These are phyloP conservation scores for Mycena metata DNA, from an alignment of 768 basidiomycete genomes.

Conservation along the genomic window DNA sequence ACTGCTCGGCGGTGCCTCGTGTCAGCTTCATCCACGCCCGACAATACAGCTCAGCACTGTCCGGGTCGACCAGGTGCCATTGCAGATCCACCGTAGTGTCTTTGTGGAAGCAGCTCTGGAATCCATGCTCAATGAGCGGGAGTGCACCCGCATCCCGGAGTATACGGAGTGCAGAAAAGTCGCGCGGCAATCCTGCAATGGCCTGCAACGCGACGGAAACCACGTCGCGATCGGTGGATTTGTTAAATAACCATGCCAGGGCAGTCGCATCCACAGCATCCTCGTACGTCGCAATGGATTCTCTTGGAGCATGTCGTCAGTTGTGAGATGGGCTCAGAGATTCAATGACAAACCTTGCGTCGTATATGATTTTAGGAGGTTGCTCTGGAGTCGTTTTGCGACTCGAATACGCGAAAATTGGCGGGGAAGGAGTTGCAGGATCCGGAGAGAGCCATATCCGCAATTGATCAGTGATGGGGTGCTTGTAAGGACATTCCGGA, in stretches of 20 bases:
- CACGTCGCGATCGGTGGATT: slow-evolving; percentile 50
- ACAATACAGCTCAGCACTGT: slow-evolving; percentile 54
- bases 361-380: slow-evolving; percentile 13
- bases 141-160: slow-evolving; percentile 54
- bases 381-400: neutral
- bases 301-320: slow-evolving; percentile 1
- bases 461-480: slow-evolving; percentile 55
- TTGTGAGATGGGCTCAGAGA: neutral
- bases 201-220: slow-evolving; percentile 50
- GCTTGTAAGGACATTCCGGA: slow-evolving; percentile 57
- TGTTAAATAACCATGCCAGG: slow-evolving; percentile 54
- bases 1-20: slow-evolving; percentile 50
- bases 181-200: slow-evolving; percentile 54
- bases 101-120: slow-evolving; percentile 54
- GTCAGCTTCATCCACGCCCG: slow-evolving; percentile 58
- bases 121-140: slow-evolving; percentile 50
- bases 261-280: slow-evolving; percentile 54
- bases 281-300: slow-evolving; percentile 35
- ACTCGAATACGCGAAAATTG: slow-evolving; percentile 13
- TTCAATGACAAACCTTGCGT: slow-evolving; percentile 24
- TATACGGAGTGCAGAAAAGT: slow-evolving; percentile 53
- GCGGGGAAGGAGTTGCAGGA: neutral
- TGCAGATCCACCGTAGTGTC: slow-evolving; percentile 53
- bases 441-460: slow-evolving; percentile 39
- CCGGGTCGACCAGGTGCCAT: slow-evolving; percentile 53